Evolutionary conservation across 1,139 yeast genomes (phyloP), one percentile per base, ranked within the genome.

Genomic region (Yamadazyma pseudoaaseri): DNA sequence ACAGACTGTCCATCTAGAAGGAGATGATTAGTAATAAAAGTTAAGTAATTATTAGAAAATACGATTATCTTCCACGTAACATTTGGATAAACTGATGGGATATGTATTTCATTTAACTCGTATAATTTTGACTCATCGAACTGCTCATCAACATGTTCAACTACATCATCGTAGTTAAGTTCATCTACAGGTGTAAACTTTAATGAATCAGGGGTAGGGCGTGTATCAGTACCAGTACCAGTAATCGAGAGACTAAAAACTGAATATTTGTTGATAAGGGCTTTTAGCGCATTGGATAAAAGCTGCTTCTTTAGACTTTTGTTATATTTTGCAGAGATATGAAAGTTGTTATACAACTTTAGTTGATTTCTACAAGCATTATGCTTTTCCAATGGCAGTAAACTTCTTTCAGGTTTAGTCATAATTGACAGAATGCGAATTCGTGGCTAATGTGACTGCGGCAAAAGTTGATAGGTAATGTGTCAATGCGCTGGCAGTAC

Each of bases 1-100:
- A 56, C 67, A 2, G 68, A 48, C 11, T 48, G 50, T 3, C 73
- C 75, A 43, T 68, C 73, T 24, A 54, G 54, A 9, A 60, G 42
- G 1, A 57, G 27, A 42, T 69, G 75, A 41, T 65, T 65, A 35
- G 57, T 56, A 11, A 47, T 47, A 20, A 59, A 55, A 1, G 61
- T 38, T 4, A 64, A 25, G 25, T 56, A 47, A n/a, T 41, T 37
- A n/a, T 44, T 44, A 26, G 49, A 44, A 33, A 45, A 48, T 1
- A 64, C 52, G 3, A 49, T 31, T 4, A 65, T 29, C 28, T 48
- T 45, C 70, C 70, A 65, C 12, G 58, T 41, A 3, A 70, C 69
- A n/a, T 41, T 33, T 1, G 40, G 36, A 3, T 27, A 29, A 28
- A 51, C 43, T 11, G 53, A 25, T n/a, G 45, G 42, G 31, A 54